Conservation (phyloP, 1,139 yeast genomes). For the Geotrichum cucujoidarum region DNA sequence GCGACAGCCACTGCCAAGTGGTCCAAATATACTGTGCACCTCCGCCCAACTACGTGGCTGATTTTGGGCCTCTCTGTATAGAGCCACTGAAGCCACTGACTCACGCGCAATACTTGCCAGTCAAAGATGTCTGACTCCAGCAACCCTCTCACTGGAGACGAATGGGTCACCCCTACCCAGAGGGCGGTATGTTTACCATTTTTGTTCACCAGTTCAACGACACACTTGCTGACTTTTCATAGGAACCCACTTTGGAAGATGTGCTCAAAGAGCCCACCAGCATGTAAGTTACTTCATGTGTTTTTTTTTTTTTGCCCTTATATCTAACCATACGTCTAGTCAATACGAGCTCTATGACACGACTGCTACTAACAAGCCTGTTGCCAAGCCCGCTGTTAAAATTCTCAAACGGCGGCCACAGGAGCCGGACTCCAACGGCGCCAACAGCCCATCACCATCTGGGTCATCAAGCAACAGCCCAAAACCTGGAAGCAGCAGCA, state of each 20-base stretch:
- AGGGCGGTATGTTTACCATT: neutral
- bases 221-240: neutral
- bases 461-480: neutral
- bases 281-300: constrained; percentile 10
- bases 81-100: too few relatives aligned
- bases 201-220: neutral
- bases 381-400: constrained; percentile 16
- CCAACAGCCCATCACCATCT: neutral
- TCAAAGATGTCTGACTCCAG: constrained; percentile 6
- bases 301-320: neutral
- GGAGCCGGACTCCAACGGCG: constrained; percentile 1
- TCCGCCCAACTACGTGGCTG: too few relatives aligned
- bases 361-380: constrained; percentile 10
- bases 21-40: too few relatives aligned
- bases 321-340: neutral
- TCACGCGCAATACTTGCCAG: too few relatives aligned
- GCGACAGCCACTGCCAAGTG: too few relatives aligned
- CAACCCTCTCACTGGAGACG: constrained; percentile 12
- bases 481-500: neutral
- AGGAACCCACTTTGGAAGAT: constrained; percentile 18
- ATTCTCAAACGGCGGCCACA: constrained; percentile 17
- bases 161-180: constrained; percentile 6
- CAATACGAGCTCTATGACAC: constrained; percentile 17
- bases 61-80: too few relatives aligned
- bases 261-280: constrained; percentile 13